A percentile compares a stretch with the other conserved stretches of the same genome.
These are phyloP conservation scores for Arctium minus DNA, from an alignment of 129 eudicot genomes.

Conservation along the genomic window DNA sequence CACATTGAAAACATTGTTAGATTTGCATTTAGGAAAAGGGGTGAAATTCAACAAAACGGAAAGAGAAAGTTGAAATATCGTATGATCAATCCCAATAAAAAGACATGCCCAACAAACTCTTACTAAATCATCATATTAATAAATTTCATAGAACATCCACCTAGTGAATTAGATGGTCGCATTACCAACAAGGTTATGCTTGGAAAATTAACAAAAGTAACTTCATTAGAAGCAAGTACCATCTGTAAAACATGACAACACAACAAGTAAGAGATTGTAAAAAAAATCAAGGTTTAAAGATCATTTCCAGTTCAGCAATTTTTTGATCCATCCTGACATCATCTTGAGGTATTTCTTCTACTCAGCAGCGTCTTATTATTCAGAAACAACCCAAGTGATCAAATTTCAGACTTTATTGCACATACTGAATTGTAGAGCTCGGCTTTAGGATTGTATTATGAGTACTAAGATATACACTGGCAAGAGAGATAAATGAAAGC, in stretches of 20 bases:
- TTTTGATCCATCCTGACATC: background rate
- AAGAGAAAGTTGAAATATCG: background rate
- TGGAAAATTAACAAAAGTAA: too few species aligned
- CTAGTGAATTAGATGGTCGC: background rate
- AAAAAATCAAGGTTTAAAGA: background rate
- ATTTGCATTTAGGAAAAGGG: background rate
- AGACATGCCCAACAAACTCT: background rate
- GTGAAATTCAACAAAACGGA: background rate
- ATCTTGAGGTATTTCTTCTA: background rate
- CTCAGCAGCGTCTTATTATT: background rate
- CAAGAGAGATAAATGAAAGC: background rate
- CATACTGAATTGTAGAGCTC: background rate
- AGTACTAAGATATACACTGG: background rate
- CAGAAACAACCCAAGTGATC: background rate
- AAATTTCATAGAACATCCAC: background rate
- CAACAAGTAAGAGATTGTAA: background rate
- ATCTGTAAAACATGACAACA: background rate
- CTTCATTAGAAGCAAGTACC: background rate
- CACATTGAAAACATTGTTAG: slow-evolving; percentile 4
- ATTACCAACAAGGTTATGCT: background rate
- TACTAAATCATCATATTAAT: background rate
- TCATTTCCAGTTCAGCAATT: background rate
- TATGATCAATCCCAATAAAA: background rate
- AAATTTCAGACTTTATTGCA: background rate
- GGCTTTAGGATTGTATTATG: background rate